Evolutionary conservation across 768 basidiomycete genomes (phyloP).

Genomic region (Daedalea quercina): DNA sequence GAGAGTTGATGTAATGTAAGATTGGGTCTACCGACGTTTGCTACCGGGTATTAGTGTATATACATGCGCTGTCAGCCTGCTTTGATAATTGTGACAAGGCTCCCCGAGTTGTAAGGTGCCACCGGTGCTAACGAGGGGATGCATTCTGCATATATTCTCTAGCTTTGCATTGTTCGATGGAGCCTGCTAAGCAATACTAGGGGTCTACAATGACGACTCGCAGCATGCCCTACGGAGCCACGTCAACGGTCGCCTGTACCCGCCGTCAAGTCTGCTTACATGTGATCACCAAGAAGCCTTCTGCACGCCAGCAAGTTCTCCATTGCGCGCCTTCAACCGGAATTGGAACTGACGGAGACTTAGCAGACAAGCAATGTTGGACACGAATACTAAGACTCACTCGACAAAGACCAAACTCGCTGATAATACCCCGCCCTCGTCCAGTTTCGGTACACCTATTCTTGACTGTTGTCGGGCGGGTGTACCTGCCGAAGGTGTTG

Average conservation of each 20-base stretch:
- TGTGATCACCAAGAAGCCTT: slow-evolving; percentile 81
- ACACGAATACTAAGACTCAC: slow-evolving; percentile 33
- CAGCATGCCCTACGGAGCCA: no score
- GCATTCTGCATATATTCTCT: no score
- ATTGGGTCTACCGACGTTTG: neutral
- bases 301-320: slow-evolving; percentile 80
- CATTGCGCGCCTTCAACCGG: slow-evolving; percentile 72
- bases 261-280: no score
- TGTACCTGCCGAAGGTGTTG: slow-evolving; percentile 78
- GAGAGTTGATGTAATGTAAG: neutral
- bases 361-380: neutral
- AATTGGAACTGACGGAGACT: slow-evolving; percentile 71
- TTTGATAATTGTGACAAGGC: neutral
- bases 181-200: no score
- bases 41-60: neutral
- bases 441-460: slow-evolving; percentile 86
- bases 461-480: slow-evolving; percentile 82
- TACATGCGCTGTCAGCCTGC: neutral
- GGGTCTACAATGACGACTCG: no score
- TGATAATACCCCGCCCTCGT: slow-evolving; percentile 79
- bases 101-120: neutral
- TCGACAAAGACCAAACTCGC: slow-evolving; percentile 82
- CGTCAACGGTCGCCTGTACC: no score
- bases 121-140: no score
- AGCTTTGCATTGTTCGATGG: no score